A percentile compares a stretch with the other conserved stretches of the same genome.
Conservation (phyloP, 208 protist species). For the Leishmania tropica region DNA sequence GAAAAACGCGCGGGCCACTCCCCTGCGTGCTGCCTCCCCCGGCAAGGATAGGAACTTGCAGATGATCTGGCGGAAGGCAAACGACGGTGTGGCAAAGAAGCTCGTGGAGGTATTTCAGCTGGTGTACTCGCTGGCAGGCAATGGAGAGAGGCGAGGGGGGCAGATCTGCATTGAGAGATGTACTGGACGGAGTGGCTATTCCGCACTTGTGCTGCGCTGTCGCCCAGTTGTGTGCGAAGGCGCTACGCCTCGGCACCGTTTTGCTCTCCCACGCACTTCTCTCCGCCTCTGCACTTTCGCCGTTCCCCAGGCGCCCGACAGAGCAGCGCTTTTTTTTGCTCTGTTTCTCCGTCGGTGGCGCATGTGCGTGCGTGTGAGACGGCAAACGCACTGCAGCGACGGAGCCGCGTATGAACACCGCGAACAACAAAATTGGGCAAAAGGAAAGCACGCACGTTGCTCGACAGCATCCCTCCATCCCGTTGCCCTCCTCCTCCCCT, state of each 20-base stretch:
- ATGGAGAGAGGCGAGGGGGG: neutral
- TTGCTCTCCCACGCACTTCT: no score
- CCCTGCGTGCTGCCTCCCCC: constrained; percentile 29
- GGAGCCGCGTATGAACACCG: neutral
- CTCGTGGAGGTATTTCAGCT: constrained; percentile 37
- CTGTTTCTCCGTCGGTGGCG: neutral
- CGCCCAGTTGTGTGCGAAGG: neutral
- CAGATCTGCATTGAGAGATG: neutral
- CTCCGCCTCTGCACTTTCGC: no score
- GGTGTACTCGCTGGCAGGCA: neutral
- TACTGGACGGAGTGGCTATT: neutral
- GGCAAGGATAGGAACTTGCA: constrained; percentile 33
- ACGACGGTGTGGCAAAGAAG: constrained; percentile 44
- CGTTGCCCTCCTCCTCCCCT: neutral
- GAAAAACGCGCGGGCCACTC: constrained; percentile 31
- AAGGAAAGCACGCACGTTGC: neutral
- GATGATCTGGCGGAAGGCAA: constrained; percentile 40
- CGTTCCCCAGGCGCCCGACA: neutral
- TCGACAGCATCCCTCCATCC: neutral
- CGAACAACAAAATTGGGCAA: neutral
- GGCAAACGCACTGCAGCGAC: neutral
- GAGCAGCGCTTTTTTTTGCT: neutral
- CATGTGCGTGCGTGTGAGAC: neutral
- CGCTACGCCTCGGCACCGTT: no score
- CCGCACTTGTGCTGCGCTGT: neutral